Evolutionary conservation across 1,284 basidiomycete species (phyloP).

Genomic region (Ustilago shanxiensis): DNA sequence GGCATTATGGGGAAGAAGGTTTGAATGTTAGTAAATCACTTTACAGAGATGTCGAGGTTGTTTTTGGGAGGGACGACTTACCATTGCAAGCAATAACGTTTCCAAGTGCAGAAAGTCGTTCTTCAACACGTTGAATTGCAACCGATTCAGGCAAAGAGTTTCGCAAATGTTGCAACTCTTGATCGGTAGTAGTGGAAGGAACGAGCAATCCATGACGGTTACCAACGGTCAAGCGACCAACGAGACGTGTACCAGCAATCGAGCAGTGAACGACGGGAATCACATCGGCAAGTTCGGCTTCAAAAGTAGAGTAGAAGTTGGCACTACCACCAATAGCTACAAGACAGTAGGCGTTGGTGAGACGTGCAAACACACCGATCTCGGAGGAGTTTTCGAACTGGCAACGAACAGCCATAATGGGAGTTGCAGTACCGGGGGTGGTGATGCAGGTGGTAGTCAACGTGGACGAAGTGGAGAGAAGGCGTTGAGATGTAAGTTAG

Average conservation of each 20-base stretch:
- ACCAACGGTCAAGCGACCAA: conserved; percentile 94
- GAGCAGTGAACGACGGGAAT: conserved; percentile 97
- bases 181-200: conserved; percentile 94
- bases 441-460: conserved; percentile 12
- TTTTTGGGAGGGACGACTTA: conserved; percentile 51
- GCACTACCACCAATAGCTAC: conserved; percentile 91
- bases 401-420: conserved; percentile 64
- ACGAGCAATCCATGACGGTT: conserved; percentile 90
- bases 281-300: conserved; percentile 91
- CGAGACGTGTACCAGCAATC: conserved; percentile 93
- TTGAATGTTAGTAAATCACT: too few relatives aligned
- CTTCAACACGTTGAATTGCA: conserved; percentile 94
- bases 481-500: background rate
- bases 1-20: conserved; percentile 1
- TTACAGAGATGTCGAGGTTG: too few relatives aligned
- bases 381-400: conserved; percentile 96
- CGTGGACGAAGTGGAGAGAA: background rate
- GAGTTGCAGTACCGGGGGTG: background rate
- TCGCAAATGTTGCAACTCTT: conserved; percentile 96
- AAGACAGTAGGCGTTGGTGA: conserved; percentile 82
- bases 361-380: conserved; percentile 82
- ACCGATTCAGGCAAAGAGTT: conserved; percentile 94
- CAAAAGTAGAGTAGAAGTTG: conserved; percentile 98
- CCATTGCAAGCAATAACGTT: conserved; percentile 99
- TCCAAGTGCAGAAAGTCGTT: conserved; percentile 93